These are phyloP conservation scores for Plasmopara halstedii DNA, from an alignment of 352 stramenopile species.

Conservation along the genomic window DNA sequence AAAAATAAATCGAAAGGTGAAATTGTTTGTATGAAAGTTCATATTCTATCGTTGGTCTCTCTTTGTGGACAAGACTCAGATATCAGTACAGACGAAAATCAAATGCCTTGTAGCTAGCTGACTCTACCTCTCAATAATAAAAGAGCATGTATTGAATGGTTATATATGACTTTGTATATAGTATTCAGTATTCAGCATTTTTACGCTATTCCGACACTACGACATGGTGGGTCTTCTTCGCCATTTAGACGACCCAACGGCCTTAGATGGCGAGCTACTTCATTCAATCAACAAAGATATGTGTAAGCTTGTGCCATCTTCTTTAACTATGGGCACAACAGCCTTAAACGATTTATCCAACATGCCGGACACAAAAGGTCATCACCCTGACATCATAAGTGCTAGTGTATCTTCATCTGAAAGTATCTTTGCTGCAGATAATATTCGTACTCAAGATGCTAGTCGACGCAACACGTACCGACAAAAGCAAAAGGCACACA, in stretches of 20 bases:
- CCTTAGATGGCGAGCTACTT: conserved; percentile 5
- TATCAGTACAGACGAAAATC: no score
- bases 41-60: no score
- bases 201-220: no score
- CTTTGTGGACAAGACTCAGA: no score
- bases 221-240: conserved; percentile 12
- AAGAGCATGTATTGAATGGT: no score
- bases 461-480: conserved; percentile 16
- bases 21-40: no score
- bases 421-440: not conserved
- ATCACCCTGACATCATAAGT: not conserved
- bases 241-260: conserved; percentile 4
- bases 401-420: not conserved
- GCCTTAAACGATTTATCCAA: conserved; percentile 6
- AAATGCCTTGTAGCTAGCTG: no score
- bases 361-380: not conserved
- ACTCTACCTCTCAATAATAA: no score
- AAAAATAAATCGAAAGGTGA: no score
- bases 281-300: conserved; percentile 10
- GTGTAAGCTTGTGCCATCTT: conserved; percentile 2
- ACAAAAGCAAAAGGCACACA: conserved; percentile 19
- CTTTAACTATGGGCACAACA: conserved; percentile 2
- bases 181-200: no score
- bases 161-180: no score
- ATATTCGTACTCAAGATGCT: conserved; percentile 12